Base-by-base conservation (phyloP, 129 eudicot species). In the Mikania micrantha region DNA sequence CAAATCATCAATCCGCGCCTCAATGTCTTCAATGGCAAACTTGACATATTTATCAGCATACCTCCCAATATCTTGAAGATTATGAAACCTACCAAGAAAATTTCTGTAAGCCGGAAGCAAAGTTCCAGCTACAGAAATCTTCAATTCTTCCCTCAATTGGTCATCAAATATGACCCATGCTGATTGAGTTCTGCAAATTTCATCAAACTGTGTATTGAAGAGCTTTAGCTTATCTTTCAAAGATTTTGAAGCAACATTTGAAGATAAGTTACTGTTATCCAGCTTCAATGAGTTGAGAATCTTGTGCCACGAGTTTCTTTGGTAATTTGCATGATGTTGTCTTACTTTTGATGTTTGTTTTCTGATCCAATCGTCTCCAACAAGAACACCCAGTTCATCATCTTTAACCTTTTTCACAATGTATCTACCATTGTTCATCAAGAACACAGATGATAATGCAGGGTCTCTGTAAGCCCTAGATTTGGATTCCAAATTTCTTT, bases 391-490 rank as follows among this genome's bases (percentile, higher is more conserved):
- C 77, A 94, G 40, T 40, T 89, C 97, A 1, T 77, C 85, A 54
- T 81, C 95, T 63, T 83, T 94, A 59, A 83, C 95, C 71, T 94
- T 94, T 59, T 87, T 81, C 53, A 80, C 96, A 19, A 94, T 94
- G 77, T 94, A 94, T 67, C 94, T 79, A 10, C 90, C 90, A 31
- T 94, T 94, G 52, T 94, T 94, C 99, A 94, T 94, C 90, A 94
- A 84, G 50, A 94, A 94, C 32, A 94, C 87, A 9, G 95, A 79
- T 27, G 88, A 68, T 68, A 94, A 56, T 5, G 95, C 85, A 19
- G 88, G 16, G 67, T 94, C 97, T 77, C 79, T 81, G 28, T 94
- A 94, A 50, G 76, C 67, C 83, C 81, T 94, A 0, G 97, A 85
- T 50, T 94, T 94, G 0, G 80, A 81, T 75, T 89, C 99, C 60